A percentile compares a stretch with the other conserved stretches of the same genome.
Conservation (phyloP, 306 rosid species). For the Begonia fuchsioides region DNA sequence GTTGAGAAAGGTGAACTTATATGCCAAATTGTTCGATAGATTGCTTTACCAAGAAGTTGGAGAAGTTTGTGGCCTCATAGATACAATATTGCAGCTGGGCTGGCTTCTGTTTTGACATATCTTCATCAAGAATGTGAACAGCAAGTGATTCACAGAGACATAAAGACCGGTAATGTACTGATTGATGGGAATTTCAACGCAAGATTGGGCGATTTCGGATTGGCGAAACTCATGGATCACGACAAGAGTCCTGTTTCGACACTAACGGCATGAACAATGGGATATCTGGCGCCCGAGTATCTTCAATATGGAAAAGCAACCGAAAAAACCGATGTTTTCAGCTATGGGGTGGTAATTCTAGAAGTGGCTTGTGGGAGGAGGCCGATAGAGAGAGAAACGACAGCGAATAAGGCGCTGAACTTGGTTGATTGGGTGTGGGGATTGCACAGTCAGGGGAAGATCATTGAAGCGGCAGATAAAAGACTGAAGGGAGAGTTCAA, state of each 20-base stretch:
- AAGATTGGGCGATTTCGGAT: conserved; percentile 60
- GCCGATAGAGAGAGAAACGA: conserved; percentile 29
- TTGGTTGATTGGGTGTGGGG: conserved; percentile 54
- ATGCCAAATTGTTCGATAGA: conserved; percentile 50
- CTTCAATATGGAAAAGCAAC: conserved; percentile 77
- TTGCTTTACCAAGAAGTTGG: conserved; percentile 35
- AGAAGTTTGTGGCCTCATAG: conserved; percentile 28
- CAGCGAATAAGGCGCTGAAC: conserved; percentile 22
- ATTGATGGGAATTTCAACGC: conserved; percentile 42
- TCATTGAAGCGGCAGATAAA: conserved; percentile 33
- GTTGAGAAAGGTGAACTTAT: conserved; percentile 53
- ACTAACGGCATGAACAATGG: conserved; percentile 66
- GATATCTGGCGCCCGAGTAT: conserved; percentile 74
- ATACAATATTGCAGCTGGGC: conserved; percentile 44
- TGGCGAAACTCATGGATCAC: conserved; percentile 88
- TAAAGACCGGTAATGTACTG: conserved; percentile 55
- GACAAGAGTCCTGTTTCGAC: conserved; percentile 77
- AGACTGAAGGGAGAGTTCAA: conserved; percentile 29
- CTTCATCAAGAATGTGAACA: conserved; percentile 74
- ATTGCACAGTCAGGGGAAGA: conserved; percentile 27
- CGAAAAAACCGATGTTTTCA: conserved; percentile 65
- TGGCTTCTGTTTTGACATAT: conserved; percentile 60
- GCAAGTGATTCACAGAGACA: conserved; percentile 61
- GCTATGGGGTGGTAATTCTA: conserved; percentile 55
- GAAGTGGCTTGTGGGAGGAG: conserved; percentile 59